Evolutionary conservation across 257 asterid genomes (phyloP).

Genomic region (Solanum lycopersicoides): DNA sequence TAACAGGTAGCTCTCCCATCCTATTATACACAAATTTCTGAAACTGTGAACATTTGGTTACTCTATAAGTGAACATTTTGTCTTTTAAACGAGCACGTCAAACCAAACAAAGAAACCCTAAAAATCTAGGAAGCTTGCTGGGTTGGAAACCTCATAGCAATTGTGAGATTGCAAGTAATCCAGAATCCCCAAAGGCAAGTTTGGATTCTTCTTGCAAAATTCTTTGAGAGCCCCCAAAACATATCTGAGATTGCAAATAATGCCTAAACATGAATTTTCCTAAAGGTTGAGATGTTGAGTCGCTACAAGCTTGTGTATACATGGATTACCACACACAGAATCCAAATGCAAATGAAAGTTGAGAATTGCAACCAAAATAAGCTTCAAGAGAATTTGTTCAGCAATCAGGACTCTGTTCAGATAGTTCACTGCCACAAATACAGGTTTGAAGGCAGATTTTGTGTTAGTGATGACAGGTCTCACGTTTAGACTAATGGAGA

Average conservation of each 20-base stretch:
- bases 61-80: background rate
- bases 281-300: background rate
- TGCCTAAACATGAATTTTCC: background rate
- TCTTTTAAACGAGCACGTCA: background rate
- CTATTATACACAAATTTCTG: background rate
- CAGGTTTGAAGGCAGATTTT: background rate
- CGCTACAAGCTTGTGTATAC: background rate
- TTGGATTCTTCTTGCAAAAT: background rate
- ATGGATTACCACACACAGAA: background rate
- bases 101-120: background rate
- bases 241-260: background rate
- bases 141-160: background rate
- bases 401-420: background rate
- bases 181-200: background rate
- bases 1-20: background rate
- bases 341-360: background rate
- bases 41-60: background rate
- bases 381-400: background rate
- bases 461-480: background rate
- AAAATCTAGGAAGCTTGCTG: background rate
- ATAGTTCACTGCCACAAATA: background rate
- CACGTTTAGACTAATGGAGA: background rate
- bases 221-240: background rate
- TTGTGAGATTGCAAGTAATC: background rate
- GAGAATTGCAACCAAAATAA: background rate